Conservation (phyloP, 148 eudicot genomes). For the Spergularia bocconei region DNA sequence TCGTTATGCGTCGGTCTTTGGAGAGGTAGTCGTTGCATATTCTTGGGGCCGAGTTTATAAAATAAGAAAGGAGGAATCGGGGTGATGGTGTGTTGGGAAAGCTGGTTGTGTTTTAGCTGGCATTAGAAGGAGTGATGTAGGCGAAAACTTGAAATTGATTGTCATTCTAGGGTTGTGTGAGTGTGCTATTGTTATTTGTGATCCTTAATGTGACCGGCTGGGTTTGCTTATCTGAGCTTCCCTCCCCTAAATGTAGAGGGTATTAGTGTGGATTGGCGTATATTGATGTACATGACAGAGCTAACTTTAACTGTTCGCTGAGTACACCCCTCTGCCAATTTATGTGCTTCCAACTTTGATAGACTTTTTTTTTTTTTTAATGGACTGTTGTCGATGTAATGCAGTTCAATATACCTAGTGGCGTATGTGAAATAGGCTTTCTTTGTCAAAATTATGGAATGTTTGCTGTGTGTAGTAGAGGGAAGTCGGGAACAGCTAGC, state of each 20-base stretch:
- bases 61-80: neutral
- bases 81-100: neutral
- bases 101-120: neutral
- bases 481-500: neutral
- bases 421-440: neutral
- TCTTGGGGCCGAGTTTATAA: neutral
- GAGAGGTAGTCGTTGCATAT: neutral
- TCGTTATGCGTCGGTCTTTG: neutral
- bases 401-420: neutral
- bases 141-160: neutral
- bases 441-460: neutral
- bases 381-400: neutral
- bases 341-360: neutral
- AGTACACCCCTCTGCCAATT: neutral
- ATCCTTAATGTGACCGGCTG: neutral
- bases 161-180: neutral
- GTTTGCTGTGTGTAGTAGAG: neutral
- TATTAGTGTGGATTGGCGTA: neutral
- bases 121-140: neutral
- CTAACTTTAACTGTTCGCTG: neutral
- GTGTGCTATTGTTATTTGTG: conserved; percentile 5
- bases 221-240: neutral
- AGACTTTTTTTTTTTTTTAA: too few species aligned
- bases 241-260: neutral
- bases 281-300: neutral